A percentile compares a stretch with the other conserved stretches of the same genome.
Evolutionary conservation across 331 rosid species (phyloP).

Genomic region (Acacia concinna): DNA sequence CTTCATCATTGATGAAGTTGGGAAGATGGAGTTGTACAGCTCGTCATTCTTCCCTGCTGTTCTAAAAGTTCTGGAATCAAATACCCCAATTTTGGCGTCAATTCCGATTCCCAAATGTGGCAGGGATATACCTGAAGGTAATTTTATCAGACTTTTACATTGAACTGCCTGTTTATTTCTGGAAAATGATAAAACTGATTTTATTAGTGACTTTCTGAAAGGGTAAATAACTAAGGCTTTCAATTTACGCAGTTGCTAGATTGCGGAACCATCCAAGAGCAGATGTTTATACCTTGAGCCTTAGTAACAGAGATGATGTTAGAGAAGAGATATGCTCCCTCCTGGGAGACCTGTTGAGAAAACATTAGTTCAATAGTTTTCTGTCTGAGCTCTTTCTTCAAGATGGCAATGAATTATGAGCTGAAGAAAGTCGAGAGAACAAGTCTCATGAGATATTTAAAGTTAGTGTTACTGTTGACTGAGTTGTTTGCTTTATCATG

Average conservation of each 20-base stretch:
- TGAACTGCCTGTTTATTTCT: slow-evolving; percentile 18
- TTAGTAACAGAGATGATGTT: slow-evolving; percentile 63
- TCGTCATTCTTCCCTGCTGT: slow-evolving; percentile 86
- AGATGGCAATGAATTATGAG: neutral
- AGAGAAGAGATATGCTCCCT: slow-evolving; percentile 51
- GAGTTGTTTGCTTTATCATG: slow-evolving; percentile 12
- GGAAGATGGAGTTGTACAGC: slow-evolving; percentile 89
- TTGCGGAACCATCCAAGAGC: slow-evolving; percentile 71
- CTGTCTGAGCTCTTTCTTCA: slow-evolving; percentile 21
- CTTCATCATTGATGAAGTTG: slow-evolving; percentile 83
- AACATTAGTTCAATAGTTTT: slow-evolving; percentile 39
- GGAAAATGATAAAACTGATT: neutral
- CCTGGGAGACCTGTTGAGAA: slow-evolving; percentile 48
- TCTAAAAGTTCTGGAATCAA: slow-evolving; percentile 68
- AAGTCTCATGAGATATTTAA: slow-evolving; percentile 10
- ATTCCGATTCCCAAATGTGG: slow-evolving; percentile 82
- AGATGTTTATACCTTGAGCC: slow-evolving; percentile 54
- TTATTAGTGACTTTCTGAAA: neutral
- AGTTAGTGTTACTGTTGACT: neutral
- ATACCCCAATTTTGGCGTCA: slow-evolving; percentile 73
- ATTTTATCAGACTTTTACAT: neutral
- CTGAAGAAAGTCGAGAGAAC: neutral
- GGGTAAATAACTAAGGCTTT: slow-evolving; percentile 18
- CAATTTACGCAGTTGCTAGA: slow-evolving; percentile 67
- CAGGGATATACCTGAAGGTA: slow-evolving; percentile 82